Conservation (phyloP, 1,139 yeast genomes). For the Magnusiomyces tetraspermus region DNA sequence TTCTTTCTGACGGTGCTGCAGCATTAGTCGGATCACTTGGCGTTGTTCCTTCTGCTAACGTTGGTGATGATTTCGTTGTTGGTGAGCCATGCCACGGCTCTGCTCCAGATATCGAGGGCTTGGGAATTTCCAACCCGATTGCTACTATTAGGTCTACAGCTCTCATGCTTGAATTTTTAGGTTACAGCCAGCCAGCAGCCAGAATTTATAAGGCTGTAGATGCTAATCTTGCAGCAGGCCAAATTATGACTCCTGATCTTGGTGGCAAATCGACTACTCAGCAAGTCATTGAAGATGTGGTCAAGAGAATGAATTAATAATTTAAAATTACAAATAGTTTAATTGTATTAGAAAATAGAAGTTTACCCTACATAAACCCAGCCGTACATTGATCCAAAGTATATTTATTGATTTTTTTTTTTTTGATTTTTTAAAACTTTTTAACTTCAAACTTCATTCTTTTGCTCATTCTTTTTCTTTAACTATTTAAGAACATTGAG, state of each 20-base stretch:
- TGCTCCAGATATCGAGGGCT: slow-evolving; percentile 91
- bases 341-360: too few species aligned
- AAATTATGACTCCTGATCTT: slow-evolving; percentile 71
- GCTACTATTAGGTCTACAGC: slow-evolving; percentile 90
- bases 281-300: too few species aligned
- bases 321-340: too few species aligned
- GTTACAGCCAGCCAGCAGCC: slow-evolving; percentile 75
- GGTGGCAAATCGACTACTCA: too few species aligned
- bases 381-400: too few species aligned
- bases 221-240: slow-evolving; percentile 81
- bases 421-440: too few species aligned
- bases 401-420: too few species aligned
- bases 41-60: slow-evolving; percentile 96
- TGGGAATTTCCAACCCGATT: slow-evolving; percentile 94
- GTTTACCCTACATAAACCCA: too few species aligned
- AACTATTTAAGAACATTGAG: too few species aligned
- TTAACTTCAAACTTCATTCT: too few species aligned
- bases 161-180: slow-evolving; percentile 91
- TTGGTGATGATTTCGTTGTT: slow-evolving; percentile 95
- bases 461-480: too few species aligned
- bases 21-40: slow-evolving; percentile 99
- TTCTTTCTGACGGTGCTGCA: slow-evolving; percentile 95
- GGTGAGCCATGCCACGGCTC: slow-evolving; percentile 99
- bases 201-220: slow-evolving; percentile 82
- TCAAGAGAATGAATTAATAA: too few species aligned